Percentiles rank a stretch among this genome's conserved stretches.
phyloP scores from a whole-genome alignment of 2,329 filamentous ascomycete genomes.

The Sporothrix sp. region DNA sequence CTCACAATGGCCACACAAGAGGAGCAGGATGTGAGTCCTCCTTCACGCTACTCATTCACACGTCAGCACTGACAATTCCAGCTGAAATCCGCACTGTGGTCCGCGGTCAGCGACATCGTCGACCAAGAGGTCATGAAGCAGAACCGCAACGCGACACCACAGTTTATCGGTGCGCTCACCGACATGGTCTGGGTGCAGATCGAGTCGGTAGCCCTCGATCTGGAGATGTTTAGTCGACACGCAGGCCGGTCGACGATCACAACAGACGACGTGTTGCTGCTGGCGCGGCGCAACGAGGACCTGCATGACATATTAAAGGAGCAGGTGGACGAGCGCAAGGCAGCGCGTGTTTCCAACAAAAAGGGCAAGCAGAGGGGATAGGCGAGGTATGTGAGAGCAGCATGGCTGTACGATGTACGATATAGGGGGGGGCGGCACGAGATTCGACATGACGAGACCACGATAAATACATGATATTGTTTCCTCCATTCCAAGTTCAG shows the following conservation, averaged over 20 bases:
- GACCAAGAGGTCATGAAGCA: constrained; percentile 69
- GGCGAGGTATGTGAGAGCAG: neutral
- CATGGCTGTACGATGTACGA: neutral
- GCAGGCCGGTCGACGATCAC: constrained; percentile 72
- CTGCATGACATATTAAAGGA: constrained; percentile 65
- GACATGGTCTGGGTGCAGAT: constrained; percentile 85
- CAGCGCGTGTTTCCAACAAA: constrained; percentile 26
- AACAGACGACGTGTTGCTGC: constrained; percentile 77
- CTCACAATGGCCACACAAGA: constrained; percentile 22
- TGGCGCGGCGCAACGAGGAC: constrained; percentile 79
- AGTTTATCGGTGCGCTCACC: constrained; percentile 79
- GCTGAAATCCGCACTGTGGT: constrained; percentile 78
- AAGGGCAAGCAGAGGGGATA: constrained; percentile 24
- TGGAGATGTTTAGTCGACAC: constrained; percentile 57
- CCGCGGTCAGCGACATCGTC: constrained; percentile 74
- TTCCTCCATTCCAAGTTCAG: neutral
- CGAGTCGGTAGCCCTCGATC: constrained; percentile 46
- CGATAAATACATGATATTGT: neutral
- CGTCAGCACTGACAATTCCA: constrained; percentile 28
- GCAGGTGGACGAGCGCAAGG: constrained; percentile 53
- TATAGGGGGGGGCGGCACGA: too few relatives aligned
- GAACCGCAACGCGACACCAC: constrained; percentile 78
- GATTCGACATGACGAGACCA: neutral
- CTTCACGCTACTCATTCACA: too few relatives aligned
- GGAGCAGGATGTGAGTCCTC: constrained; percentile 21